Conservation (phyloP, 2,329 filamentous ascomycete genomes). For the Elsinoe necatrix region DNA sequence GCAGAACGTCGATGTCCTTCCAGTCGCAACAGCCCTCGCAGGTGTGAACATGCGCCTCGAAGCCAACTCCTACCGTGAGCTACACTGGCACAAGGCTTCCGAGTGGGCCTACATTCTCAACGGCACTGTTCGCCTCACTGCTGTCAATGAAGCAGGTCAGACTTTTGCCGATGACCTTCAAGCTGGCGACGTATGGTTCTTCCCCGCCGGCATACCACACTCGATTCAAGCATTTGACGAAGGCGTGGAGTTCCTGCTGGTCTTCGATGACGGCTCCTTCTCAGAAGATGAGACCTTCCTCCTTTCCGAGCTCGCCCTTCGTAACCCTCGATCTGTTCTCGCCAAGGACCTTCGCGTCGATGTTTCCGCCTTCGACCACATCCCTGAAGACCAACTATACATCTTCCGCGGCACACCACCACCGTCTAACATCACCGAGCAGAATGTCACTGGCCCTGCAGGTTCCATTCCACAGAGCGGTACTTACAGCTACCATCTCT, state of each 20-base stretch:
- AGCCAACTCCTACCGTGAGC: slow-evolving; percentile 29
- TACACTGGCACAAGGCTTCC: slow-evolving; percentile 26
- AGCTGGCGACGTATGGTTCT: slow-evolving; percentile 48
- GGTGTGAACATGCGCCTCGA: slow-evolving; percentile 36
- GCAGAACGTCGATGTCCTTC: slow-evolving; percentile 33
- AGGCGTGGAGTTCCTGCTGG: slow-evolving; percentile 51
- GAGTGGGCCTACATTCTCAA: slow-evolving; percentile 29
- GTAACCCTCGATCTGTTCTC: slow-evolving; percentile 34
- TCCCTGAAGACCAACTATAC: slow-evolving; percentile 34
- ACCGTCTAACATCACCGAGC: slow-evolving; percentile 31
- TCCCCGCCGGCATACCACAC: slow-evolving; percentile 35
- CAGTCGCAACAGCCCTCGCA: slow-evolving; percentile 35
- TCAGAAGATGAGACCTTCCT: slow-evolving; percentile 54
- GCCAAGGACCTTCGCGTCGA: slow-evolving; percentile 38
- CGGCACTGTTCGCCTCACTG: slow-evolving; percentile 25
- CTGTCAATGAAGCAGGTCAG: slow-evolving; percentile 28
- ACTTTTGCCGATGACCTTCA: slow-evolving; percentile 28
- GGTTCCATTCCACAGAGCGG: slow-evolving; percentile 26
- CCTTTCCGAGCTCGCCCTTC: slow-evolving; percentile 45
- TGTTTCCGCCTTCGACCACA: slow-evolving; percentile 30
- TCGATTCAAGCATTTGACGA: slow-evolving; percentile 41
- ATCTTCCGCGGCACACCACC: slow-evolving; percentile 36
- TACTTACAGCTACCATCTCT: slow-evolving; percentile 38
- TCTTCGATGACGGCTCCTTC: slow-evolving; percentile 53
- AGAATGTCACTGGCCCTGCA: slow-evolving; percentile 38